Evolutionary conservation across 208 protist species (phyloP), one percentile per base, ranked within the genome.

Genomic region (Trypanosoma rangeli): DNA sequence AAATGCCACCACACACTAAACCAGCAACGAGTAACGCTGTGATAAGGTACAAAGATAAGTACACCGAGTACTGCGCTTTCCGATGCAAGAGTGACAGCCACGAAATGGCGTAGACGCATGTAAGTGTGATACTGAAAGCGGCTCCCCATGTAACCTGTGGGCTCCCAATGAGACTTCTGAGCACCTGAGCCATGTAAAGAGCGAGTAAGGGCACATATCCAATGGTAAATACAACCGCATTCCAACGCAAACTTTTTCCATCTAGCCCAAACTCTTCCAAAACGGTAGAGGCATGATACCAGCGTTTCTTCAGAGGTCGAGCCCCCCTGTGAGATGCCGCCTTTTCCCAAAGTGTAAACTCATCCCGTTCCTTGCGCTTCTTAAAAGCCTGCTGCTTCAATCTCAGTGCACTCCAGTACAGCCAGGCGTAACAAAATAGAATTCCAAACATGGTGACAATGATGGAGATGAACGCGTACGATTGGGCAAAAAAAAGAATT

Each of bases 201-300:
- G 74, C 78, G 62, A 96, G 93, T 15, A 96, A 68, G 15, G 91
- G 88, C 13, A 92, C 87, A 55, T 68, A 79, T 10, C 86, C 88
- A n/a, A 96, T 68, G 7, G 82, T 92, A 61, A 94, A 92, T 12
- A 94, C 79, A 53, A 93, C 59, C 8, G 77, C 72, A 71, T 93
- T 93, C 73, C 82, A 89, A 44, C 82, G 74, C 10, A 94, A 63
- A 54, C 87, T 92, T 15, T 76, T 68, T 13, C 76, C 68, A 70
- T 96, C 91, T n/a, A 96, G 31, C 49, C 91, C 91, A 63, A 87
- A 96, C 74, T 96, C 88, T 65, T 96, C 91, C 13, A 96, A 72
- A 22, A 92, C 79, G 1, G 77, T 90, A 18, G 65, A 79, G 1
- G 88, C 83, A 65, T 96, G 85, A 66, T 96, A 94, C 91, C 91